Base-by-base conservation (phyloP, 176 grass and related monocot genomes). In the Raddia distichophylla region DNA sequence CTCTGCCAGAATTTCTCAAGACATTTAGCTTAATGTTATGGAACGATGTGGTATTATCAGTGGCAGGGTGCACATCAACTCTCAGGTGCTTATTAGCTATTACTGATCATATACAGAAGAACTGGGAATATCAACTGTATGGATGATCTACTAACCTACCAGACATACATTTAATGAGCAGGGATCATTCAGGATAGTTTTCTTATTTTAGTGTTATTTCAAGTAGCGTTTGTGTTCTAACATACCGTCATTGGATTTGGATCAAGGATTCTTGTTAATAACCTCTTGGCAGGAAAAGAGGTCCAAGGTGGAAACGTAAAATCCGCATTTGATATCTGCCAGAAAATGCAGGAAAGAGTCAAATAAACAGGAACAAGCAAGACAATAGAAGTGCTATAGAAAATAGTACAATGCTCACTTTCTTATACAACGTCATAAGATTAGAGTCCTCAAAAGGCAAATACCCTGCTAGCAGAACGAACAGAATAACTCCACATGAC, bases 401-500 rank as follows among this genome's bases (percentile, higher is more conserved):
- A 75, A 55, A 58, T 73, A 32, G 8, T 40, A 34, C 5, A 82
- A 69, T 82, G 46, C 88, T 85, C 84, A 93, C 96, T 92, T 95
- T 99, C 60, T 95, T 99, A 91, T 95, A 95, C 69, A 99, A 87
- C 13, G 16, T 82, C 92, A 99, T 93, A 77, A 99, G 89, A 93
- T 99, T 95, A 82, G 83, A 73, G 80, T 95, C 96, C 79, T 99
- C 96, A 85, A 99, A 98, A 83, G 96, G 96, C 80, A 99, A 91
- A 87, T 99, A 99, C 83, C 96, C 96, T 84, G 96, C 93, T 77
- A 99, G 84, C 81, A 95, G 60, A 79, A 99, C 96, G 49, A 99
- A 99, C 84, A 99, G 87, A 74, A 99, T 95, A 83, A 99, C 96
- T 77, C 96, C 96, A 83, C 96, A 99, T 56, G 96, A 99, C 96